Evolutionary conservation across 768 basidiomycete species (phyloP), one percentile per base, ranked within the genome.

Genomic region (Royoungia palumana): DNA sequence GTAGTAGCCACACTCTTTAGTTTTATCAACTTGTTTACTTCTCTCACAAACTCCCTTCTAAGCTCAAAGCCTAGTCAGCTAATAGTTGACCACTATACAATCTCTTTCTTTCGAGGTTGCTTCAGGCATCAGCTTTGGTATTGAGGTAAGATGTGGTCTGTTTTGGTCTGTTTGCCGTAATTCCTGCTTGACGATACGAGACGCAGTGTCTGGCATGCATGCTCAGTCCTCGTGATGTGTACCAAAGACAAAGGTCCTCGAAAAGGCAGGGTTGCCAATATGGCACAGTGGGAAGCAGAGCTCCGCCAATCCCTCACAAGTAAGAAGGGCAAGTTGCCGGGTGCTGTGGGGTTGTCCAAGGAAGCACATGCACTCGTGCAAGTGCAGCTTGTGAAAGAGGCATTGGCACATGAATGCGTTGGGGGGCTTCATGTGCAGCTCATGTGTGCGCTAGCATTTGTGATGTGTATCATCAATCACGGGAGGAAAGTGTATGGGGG

Each of bases 221-320:
- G n/a, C 14, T 3, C 36, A 90, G 89, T 89, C 3, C 70, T 94
- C 13, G 72, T 82, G 10, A 69, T 75, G 2, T 79, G 78, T 47
- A 87, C 86, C 59, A 64, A 65, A 11, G 75, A 72, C 1, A 73
- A 77, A 5, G 72, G 60, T 39, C 68, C 69, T 4, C 76, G 70
- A 55, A 95, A 94, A 63, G 89, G 91, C 13, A 97, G 96, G 58
- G 87, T 84, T 49, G 82, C 87, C 6, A 91, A 90, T 30, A 87
- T 95, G 13, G 87, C 90, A 14, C 86, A 89, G 60, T 99, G 95
- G 95, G 96, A 99, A 53, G 87, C 85, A 22, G 94, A 99, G 51
- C 73, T 95, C n/a, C 81, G 94, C 10, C 85, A 89, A 56, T 82
- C 85, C 0, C 73, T 97, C 1, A 89, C 89, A 6, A 80, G 71